Conservation (phyloP, 441 rosid genomes). For the Rhodomyrtus psidioides region DNA sequence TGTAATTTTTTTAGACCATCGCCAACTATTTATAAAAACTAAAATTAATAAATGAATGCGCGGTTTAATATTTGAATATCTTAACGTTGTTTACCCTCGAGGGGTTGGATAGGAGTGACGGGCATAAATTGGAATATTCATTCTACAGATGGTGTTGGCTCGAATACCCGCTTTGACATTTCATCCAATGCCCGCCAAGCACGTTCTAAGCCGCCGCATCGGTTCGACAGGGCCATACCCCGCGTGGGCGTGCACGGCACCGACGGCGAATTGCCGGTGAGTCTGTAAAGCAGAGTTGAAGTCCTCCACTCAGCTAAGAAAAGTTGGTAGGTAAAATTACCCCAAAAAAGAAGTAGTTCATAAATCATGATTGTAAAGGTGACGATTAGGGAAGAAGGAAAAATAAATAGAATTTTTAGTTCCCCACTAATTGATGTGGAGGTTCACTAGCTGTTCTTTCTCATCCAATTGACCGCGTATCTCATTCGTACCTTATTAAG, state of each 20-base stretch:
- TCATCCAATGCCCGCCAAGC: background rate
- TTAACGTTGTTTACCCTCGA: background rate
- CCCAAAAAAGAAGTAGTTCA: background rate
- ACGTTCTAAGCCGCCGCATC: background rate
- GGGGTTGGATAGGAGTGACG: background rate
- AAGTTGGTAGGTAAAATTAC: background rate
- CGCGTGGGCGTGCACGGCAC: background rate
- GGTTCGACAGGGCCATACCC: background rate
- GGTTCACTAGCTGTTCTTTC: background rate
- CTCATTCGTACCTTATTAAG: background rate
- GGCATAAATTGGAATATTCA: background rate
- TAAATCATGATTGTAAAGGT: background rate
- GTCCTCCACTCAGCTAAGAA: background rate
- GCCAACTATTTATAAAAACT: background rate
- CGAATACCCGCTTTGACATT: background rate
- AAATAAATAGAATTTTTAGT: background rate
- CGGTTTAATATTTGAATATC: background rate
- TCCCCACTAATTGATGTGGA: background rate
- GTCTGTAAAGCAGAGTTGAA: background rate
- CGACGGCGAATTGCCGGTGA: background rate
- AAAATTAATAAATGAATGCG: accelerated
- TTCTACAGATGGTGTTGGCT: background rate
- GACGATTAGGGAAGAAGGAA: background rate
- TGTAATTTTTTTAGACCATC: accelerated
- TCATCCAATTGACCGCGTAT: background rate